These are phyloP conservation scores for Periglandula ipomoeae DNA, from an alignment of 2,329 filamentous ascomycete species.

Conservation along the genomic window DNA sequence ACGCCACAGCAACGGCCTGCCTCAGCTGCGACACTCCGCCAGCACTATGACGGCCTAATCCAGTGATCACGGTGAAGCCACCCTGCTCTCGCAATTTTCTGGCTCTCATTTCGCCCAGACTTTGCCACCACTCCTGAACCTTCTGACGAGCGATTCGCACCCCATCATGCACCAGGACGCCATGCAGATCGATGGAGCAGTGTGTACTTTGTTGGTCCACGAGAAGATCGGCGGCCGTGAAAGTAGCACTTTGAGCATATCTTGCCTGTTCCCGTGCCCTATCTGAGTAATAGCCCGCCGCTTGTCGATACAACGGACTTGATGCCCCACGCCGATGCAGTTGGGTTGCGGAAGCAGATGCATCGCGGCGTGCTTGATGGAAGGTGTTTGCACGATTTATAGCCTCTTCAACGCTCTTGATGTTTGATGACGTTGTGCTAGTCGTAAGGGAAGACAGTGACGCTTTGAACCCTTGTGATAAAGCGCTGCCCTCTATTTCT, in stretches of 20 bases:
- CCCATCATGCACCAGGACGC: conserved; percentile 71
- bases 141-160: conserved; percentile 64
- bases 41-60: conserved; percentile 67
- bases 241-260: conserved; percentile 47
- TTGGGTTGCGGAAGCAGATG: conserved; percentile 27
- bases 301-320: conserved; percentile 64
- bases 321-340: conserved; percentile 48
- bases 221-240: conserved; percentile 59
- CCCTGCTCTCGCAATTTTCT: conserved; percentile 37
- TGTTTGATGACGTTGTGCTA: background rate
- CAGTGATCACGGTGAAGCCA: conserved; percentile 67
- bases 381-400: conserved; percentile 18
- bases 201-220: conserved; percentile 58
- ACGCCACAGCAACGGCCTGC: conserved; percentile 66
- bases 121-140: conserved; percentile 68
- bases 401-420: conserved; percentile 18
- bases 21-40: conserved; percentile 69
- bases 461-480: background rate
- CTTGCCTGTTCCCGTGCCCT: conserved; percentile 56
- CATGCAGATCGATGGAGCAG: conserved; percentile 67
- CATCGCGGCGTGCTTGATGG: conserved; percentile 22
- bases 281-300: conserved; percentile 66
- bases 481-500: conserved; percentile 10
- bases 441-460: background rate
- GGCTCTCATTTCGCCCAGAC: conserved; percentile 55